Evolutionary conservation across 441 rosid genomes (phyloP), one percentile per base, ranked within the genome.

Genomic region (Biscutella laevigata): DNA sequence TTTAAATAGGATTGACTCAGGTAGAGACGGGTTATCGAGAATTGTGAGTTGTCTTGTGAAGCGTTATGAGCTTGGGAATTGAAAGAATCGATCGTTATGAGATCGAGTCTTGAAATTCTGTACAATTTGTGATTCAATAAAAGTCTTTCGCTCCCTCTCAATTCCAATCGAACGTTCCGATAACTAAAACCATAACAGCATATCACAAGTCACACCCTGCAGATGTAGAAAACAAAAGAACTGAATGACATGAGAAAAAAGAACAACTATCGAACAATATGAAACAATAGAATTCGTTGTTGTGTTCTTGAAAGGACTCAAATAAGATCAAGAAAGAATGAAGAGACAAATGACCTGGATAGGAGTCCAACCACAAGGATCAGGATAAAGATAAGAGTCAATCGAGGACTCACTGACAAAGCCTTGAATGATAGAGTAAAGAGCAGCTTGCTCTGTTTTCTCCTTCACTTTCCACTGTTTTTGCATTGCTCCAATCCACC

Each of bases 361-460:
- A 2, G 96, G 96, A 73, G 94, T 88, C 96, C 89, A 91, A 4
- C 98, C 96, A 76, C 96, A 88, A 67, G 98, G 98, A 58, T 91
- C 95, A 11, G 96, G 98, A 57, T 77, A 88, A 27, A 91, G 89
- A 66, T 79, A 80, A 30, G 95, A 83, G 43, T 88, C 94, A 74
- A 88, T 83, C 98, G 94, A 91, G 72, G 83, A 77, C 25, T 75
- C 66, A 35, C 98, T 91, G 6, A 83, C 91, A 62, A 91, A 85
- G 27, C 98, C 98, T 70, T 81, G 82, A 43, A 91, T 72, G 6
- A 86, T 75, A 63, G 81, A 65, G 71, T 80, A 91, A 8, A 91
- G 78, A 28, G 89, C 80, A 35, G 60, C 75, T 73, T 73, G 59
- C 71, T 91, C 96, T 40, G 72, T 65, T 71, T 64, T 62, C 83